Evolutionary conservation across 331 rosid species (phyloP), one percentile per base, ranked within the genome.

Genomic region (Acacia pycnantha): DNA sequence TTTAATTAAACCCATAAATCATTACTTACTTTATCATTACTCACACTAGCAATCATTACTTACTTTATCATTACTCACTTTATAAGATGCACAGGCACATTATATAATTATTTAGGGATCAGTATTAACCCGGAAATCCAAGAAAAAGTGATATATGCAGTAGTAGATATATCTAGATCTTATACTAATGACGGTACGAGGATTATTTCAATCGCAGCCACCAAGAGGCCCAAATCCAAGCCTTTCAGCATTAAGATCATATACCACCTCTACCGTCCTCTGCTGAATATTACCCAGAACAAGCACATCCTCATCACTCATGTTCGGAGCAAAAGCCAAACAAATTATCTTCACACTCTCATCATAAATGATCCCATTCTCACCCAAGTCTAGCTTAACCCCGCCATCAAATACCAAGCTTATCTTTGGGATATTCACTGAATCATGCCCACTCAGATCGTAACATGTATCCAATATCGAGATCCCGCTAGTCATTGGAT

Each of bases 211-310:
- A 33, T 82, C 48, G 82, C 98, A 94, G 0, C 89, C 91, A 40
- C 70, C 84, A 13, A 21, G 70, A 50, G 74, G 35, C 18, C 82
- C 94, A 87, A 94, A 92, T 70, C 97, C 97, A 40, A 94, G 21
- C 66, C 48, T 89, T 4, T 83, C 85, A 10, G 83, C 87, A 11
- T 86, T 92, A 69, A 90, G 82, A 75, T 92, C 97, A 77, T 92
- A 91, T 8, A 92, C 90, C 81, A 94, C 97, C 73, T 88, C 81
- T 15, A 89, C 10, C 16, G 88, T 87, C 58, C 33, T 91, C 77
- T 94, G 97, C 61, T 92, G 98, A 51, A 87, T 89, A 66, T 91
- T 94, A 26, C 98, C 98, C 4, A 89, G 84, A 2, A 94, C 91
- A 0, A 90, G 76, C 1, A 88, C 0, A 43, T 81, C 81, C 0